Conservation (phyloP, 306 rosid species). For the Gillenia trifoliata region DNA sequence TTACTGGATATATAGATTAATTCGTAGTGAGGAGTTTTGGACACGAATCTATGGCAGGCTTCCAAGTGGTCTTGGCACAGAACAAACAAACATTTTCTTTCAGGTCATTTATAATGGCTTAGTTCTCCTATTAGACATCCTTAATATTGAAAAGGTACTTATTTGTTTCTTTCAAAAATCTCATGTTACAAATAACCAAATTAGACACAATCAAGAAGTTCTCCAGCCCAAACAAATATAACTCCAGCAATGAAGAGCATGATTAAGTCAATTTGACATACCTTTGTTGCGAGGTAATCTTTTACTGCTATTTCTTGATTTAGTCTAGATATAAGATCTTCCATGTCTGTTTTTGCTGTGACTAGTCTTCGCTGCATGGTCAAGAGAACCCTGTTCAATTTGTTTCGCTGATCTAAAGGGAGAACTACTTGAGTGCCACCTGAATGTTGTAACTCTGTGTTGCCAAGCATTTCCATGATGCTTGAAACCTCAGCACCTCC, state of each 20-base stretch:
- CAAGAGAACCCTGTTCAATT: slow-evolving; percentile 80
- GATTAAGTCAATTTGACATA: slow-evolving; percentile 19
- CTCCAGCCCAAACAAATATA: neutral
- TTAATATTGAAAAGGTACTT: neutral
- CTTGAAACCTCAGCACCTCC: slow-evolving; percentile 55
- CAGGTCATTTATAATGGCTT: neutral
- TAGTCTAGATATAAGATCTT: slow-evolving; percentile 90
- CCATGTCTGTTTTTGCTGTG: slow-evolving; percentile 91
- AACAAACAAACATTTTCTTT: neutral
- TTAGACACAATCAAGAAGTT: neutral
- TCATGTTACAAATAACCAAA: slow-evolving; percentile 10
- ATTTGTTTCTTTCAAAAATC: neutral
- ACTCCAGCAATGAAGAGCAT: slow-evolving; percentile 5
- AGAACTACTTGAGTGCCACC: slow-evolving; percentile 68
- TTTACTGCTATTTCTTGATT: slow-evolving; percentile 94
- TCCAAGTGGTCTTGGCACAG: neutral
- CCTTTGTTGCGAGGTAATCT: slow-evolving; percentile 94
- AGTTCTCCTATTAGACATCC: neutral
- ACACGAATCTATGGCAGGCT: neutral
- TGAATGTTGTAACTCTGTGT: slow-evolving; percentile 43
- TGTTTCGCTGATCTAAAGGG: slow-evolving; percentile 85
- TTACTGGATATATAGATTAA: neutral
- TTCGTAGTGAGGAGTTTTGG: neutral
- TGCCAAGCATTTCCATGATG: slow-evolving; percentile 44
- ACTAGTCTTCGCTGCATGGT: slow-evolving; percentile 86